Evolutionary conservation across 805 yeast species (phyloP), one percentile per base, ranked within the genome.

Genomic region (Cyberlindnera saturnus): DNA sequence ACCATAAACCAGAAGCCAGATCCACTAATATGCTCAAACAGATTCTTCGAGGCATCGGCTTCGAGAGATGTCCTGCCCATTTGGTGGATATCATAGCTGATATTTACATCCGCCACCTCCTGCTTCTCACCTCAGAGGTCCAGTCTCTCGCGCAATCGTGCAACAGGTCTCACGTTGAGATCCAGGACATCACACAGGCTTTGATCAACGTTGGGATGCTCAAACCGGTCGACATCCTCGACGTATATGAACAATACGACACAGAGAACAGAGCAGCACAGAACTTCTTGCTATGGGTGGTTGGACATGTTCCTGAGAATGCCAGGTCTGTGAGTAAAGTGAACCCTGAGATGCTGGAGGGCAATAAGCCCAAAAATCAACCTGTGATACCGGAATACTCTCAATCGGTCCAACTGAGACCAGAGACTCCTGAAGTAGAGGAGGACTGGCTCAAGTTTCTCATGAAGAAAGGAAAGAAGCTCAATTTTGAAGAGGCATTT

Each of bases 71-170:
- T 49, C 71, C 80, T 40, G 86, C 91, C 7, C 69, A 77, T 7
- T 75, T 84, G 1, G 68, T 91, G 9, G 90, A 88, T 56, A 73
- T 81, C 2, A 52, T 89, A n/a, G 81, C 95, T 0, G 96, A 89
- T 55, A 56, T 91, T 2, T 79, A 83, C 57, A 65, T 85, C 15
- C 73, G 83, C 44, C 82, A 81, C 57, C 62, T 91, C 36, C 66
- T 67, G 39, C 63, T 80, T 15, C 56, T 91, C 17, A 62, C 80
- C 2, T 51, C 63, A 11, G 77, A 78, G 39, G 67, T 87, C 0
- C 55, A 62, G 29, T 66, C 67, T 41, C 67, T 79, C 41, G 74
- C 87, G 0, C 66, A 70, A 17, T 59, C 69, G 3, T 63, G 81
- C 50, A 66, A 70, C 40, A 57, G 74, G 20, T 70, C 67, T 8